Conservation (phyloP, 164 flowering plant genomes). For the Liriodendron chinense region DNA sequence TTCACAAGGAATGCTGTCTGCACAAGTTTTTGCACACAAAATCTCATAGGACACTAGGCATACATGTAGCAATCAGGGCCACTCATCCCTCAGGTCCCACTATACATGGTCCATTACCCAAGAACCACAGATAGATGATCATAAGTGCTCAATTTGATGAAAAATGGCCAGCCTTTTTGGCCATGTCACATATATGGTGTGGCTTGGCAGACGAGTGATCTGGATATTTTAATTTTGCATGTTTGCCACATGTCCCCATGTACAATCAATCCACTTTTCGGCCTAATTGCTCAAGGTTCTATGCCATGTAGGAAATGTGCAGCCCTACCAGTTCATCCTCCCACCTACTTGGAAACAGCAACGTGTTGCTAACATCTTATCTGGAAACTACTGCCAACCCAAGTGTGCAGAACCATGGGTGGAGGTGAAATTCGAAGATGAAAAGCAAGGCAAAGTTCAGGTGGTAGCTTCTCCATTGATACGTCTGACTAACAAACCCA, state of each 20-base stretch:
- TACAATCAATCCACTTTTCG: not conserved
- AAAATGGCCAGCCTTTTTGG: no score
- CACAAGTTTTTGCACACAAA: no score
- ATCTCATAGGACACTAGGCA: no score
- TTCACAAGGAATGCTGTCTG: no score
- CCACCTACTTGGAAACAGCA: slow-evolving; percentile 94
- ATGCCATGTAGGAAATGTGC: slow-evolving; percentile 75
- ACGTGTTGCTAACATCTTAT: slow-evolving; percentile 83
- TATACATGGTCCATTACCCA: no score
- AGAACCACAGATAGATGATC: no score
- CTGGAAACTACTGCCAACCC: slow-evolving; percentile 98
- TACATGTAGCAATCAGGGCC: no score
- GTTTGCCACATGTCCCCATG: not conserved
- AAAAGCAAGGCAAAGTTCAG: slow-evolving; percentile 87
- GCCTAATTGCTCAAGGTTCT: not conserved
- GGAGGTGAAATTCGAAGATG: slow-evolving; percentile 95
- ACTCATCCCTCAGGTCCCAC: no score
- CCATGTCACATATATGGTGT: no score
- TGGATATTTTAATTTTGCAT: not conserved
- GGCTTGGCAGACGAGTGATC: not conserved
- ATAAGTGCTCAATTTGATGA: no score
- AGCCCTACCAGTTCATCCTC: slow-evolving; percentile 82
- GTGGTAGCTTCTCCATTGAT: slow-evolving; percentile 93
- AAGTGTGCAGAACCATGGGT: slow-evolving; percentile 99
- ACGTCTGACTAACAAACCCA: slow-evolving; percentile 85